Base-by-base conservation (phyloP, 225 moss, liverwort and hornwort genomes). In the Physcomitrium patens region DNA sequence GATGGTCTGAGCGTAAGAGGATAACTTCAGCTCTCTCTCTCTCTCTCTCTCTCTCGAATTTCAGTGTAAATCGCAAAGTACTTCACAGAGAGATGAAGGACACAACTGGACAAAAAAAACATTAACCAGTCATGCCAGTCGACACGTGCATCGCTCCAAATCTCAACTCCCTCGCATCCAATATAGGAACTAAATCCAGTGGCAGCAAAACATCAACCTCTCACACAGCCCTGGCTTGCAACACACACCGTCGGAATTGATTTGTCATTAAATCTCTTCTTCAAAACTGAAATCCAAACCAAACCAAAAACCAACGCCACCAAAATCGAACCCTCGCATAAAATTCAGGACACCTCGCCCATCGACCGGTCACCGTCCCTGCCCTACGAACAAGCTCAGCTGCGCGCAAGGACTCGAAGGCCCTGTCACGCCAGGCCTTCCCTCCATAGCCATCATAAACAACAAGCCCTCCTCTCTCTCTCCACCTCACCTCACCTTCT, bases 291-390 rank as follows among this genome's bases (percentile, higher is more conserved):
- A 37, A 1, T 37, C 31, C 31, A 37, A 44, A 26, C 12, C 3
- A 10, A 14, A 59, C 0, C 0, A 11, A 9, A 15, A 49, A 9
- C 23, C 14, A 7, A 37, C 7, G 5, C 31, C 31, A 37, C 31
- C 2, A 37, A 37, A 37, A 37, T 37, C 31, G 31, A 37, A 37
- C 31, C 31, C 31, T 4, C 68, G 77, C 81, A 42, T 47, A 9
- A 41, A 71, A 77, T 72, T 65, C 58, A 56, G 43, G 15, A 37
- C 42, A 63, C 57, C 44, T 72, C 54, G 28, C 12, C 68, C 75
- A 75, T 71, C 63, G 78, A 85, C 75, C 81, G 58, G 26, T 63
- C 56, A 67, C 52, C 7, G 71, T 60, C 60, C 60, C 67, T 3
- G 13, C 5, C 31, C 31, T 37, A 37, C 31, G 5, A 37, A 37